Evolutionary conservation across 1,284 basidiomycete genomes (phyloP).

Genomic region (Pseudozyma flocculosa): DNA sequence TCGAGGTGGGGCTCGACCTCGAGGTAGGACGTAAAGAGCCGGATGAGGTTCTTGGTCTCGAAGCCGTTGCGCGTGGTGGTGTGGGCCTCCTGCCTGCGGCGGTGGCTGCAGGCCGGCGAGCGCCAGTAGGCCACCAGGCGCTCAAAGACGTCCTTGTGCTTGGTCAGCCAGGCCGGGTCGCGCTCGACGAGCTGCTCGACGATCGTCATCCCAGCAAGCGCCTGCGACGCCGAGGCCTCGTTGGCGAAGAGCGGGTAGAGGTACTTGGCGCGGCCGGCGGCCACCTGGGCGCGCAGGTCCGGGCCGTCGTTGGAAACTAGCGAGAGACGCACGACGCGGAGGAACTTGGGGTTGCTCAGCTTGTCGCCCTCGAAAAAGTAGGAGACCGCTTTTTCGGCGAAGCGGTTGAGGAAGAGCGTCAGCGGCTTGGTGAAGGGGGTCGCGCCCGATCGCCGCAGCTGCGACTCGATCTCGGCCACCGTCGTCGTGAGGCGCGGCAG

Average conservation of each 20-base stretch:
- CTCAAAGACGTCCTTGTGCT: slow-evolving; percentile 52
- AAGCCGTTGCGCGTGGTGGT: slow-evolving; percentile 38
- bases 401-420: slow-evolving; percentile 86
- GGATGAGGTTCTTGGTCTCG: slow-evolving; percentile 76
- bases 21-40: slow-evolving; percentile 56
- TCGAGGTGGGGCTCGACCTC: slow-evolving; percentile 76
- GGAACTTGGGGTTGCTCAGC: slow-evolving; percentile 63
- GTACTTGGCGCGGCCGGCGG: slow-evolving; percentile 22
- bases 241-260: slow-evolving; percentile 46
- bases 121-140: slow-evolving; percentile 58
- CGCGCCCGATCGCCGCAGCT: slow-evolving; percentile 82
- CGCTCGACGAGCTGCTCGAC: slow-evolving; percentile 74
- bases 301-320: slow-evolving; percentile 46
- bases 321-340: slow-evolving; percentile 46
- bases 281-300: slow-evolving; percentile 44
- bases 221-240: slow-evolving; percentile 26
- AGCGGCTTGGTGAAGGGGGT: slow-evolving; percentile 94
- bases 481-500: slow-evolving; percentile 80
- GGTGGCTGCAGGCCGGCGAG: slow-evolving; percentile 33
- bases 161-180: slow-evolving; percentile 70
- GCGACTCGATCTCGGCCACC: slow-evolving; percentile 89
- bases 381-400: slow-evolving; percentile 78
- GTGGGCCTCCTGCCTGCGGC: slow-evolving; percentile 45
- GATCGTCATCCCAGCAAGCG: slow-evolving; percentile 65
- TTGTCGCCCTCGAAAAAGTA: slow-evolving; percentile 73